Evolutionary conservation across 768 basidiomycete genomes (phyloP).

Genomic region (Calocybe cyanea): DNA sequence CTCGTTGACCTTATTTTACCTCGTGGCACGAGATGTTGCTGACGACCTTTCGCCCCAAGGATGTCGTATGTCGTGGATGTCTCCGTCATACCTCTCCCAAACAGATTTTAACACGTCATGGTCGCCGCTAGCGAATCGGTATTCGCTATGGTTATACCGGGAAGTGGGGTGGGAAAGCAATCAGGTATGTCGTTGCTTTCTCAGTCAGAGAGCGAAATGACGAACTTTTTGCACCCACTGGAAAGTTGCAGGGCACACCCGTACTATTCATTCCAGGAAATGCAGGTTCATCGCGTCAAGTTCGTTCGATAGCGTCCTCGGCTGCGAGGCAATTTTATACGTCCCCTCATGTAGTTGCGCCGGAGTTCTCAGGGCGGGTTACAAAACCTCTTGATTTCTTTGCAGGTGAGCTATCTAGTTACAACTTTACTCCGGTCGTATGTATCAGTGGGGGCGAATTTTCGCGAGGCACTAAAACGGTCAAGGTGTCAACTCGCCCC

Average conservation of each 20-base stretch:
- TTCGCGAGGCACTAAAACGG: too few species aligned
- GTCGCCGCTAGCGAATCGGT: conserved; percentile 70
- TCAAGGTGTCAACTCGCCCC: too few species aligned
- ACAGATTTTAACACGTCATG: conserved; percentile 60
- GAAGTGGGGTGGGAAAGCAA: conserved; percentile 80
- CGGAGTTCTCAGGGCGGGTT: conserved; percentile 45
- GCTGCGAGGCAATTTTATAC: conserved; percentile 77
- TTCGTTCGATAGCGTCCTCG: conserved; percentile 91
- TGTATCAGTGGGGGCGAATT: too few species aligned
- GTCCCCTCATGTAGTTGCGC: conserved; percentile 51
- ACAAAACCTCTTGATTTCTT: conserved; percentile 78
- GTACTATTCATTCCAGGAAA: conserved; percentile 97
- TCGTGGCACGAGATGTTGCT: conserved; percentile 40
- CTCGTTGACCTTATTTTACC: conserved; percentile 35
- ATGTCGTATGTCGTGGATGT: conserved; percentile 97
- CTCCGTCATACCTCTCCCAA: conserved; percentile 81
- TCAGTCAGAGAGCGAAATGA: neutral
- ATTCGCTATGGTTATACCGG: conserved; percentile 88
- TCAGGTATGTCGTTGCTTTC: conserved; percentile 39
- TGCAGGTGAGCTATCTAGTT: conserved; percentile 50
- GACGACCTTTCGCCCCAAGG: conserved; percentile 74
- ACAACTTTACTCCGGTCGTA: too few species aligned
- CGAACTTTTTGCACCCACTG: neutral
- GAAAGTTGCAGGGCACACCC: conserved; percentile 52
- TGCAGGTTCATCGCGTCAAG: conserved; percentile 92